Conservation (phyloP, 306 rosid genomes). For the Vicia villosa region DNA sequence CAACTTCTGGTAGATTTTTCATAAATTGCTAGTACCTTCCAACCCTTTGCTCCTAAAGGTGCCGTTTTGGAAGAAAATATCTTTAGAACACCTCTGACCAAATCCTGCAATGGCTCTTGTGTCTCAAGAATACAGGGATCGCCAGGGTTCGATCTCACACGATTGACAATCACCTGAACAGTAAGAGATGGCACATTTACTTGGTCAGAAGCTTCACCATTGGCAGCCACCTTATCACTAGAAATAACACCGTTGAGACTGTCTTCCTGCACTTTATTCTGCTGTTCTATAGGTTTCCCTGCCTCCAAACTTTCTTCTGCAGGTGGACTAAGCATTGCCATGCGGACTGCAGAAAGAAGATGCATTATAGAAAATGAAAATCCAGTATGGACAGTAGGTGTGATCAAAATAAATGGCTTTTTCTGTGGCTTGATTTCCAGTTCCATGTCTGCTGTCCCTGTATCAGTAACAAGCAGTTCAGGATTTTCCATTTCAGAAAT, state of each 20-base stretch:
- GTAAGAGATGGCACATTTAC: conserved; percentile 60
- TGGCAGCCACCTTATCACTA: conserved; percentile 45
- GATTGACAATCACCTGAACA: conserved; percentile 82
- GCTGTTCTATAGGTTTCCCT: conserved; percentile 57
- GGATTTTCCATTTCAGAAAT: conserved; percentile 65
- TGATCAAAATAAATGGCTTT: conserved; percentile 74
- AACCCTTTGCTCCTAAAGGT: conserved; percentile 94
- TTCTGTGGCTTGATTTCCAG: conserved; percentile 84
- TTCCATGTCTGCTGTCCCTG: conserved; percentile 63
- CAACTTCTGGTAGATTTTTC: conserved; percentile 82
- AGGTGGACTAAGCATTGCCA: conserved; percentile 77
- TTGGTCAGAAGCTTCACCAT: conserved; percentile 56
- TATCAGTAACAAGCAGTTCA: conserved; percentile 56
- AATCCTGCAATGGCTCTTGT: conserved; percentile 95
- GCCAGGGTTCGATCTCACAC: conserved; percentile 87
- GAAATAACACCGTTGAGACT: conserved; percentile 47
- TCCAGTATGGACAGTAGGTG: conserved; percentile 90
- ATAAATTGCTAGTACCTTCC: conserved; percentile 82
- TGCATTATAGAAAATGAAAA: conserved; percentile 93
- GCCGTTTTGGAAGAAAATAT: conserved; percentile 96
- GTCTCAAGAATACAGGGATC: conserved; percentile 98
- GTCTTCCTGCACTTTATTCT: conserved; percentile 49
- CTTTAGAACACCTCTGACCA: conserved; percentile 97
- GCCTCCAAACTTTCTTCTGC: conserved; percentile 63
- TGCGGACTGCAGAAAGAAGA: conserved; percentile 95